Percentiles rank a stretch among this genome's conserved stretches.
Conservation (phyloP, 768 basidiomycete genomes). For the Aureoboletus auriporus region DNA sequence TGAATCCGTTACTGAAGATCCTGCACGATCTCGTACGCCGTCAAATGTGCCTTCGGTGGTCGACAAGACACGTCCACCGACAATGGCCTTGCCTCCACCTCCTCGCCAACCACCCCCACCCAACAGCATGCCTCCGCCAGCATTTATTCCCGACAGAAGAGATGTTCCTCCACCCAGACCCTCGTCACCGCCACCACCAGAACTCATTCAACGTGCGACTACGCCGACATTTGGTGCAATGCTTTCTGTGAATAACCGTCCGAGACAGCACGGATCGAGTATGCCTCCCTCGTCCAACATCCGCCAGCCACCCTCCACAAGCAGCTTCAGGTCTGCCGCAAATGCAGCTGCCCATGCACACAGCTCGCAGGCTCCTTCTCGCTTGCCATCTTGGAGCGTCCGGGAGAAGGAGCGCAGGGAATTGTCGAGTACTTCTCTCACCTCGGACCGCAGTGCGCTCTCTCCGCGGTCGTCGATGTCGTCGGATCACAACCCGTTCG, state of each 20-base stretch:
- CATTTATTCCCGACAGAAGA: constrained; percentile 70
- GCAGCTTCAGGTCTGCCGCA: constrained; percentile 77
- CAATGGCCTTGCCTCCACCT: constrained; percentile 80
- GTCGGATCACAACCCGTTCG: constrained; percentile 62
- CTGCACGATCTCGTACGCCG: constrained; percentile 55
- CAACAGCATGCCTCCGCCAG: constrained; percentile 68
- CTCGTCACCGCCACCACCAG: constrained; percentile 87
- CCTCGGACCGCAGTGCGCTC: constrained; percentile 61
- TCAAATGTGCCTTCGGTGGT: constrained; percentile 52
- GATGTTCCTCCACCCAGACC: constrained; percentile 81
- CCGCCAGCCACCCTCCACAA: constrained; percentile 72
- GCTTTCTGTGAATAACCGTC: constrained; percentile 50
- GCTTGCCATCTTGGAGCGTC: constrained; percentile 46
- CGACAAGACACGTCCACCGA: constrained; percentile 81
- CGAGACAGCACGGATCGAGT: constrained; percentile 67
- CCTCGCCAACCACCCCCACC: constrained; percentile 72
- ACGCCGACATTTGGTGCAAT: constrained; percentile 75
- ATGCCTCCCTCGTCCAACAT: constrained; percentile 68
- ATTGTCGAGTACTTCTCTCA: constrained; percentile 65
- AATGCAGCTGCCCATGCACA: constrained; percentile 54
- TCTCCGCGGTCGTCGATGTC: constrained; percentile 82
- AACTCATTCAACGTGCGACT: constrained; percentile 88
- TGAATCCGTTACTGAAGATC: constrained; percentile 58
- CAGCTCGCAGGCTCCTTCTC: constrained; percentile 37
- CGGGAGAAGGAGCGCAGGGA: constrained; percentile 53